Base-by-base conservation (phyloP, 2,329 filamentous ascomycete species). In the Aspergillus ruber region DNA sequence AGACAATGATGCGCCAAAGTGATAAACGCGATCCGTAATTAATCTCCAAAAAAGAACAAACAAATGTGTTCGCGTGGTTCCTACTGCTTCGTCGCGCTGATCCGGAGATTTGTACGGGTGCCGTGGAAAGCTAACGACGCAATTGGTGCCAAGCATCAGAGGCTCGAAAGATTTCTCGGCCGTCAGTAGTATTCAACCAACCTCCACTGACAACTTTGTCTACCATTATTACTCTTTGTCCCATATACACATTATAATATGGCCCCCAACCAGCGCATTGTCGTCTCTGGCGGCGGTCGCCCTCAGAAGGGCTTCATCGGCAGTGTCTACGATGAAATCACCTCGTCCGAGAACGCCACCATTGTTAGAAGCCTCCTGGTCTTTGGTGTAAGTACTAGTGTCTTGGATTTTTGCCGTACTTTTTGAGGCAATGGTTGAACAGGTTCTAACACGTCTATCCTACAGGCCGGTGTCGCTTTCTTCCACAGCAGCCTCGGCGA, bases 401-500 rank as follows among this genome's bases (percentile, higher is more conserved):
- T 18, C 10, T 9, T 21, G 25, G 40, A 21, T 40, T 40, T 21
- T 33, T 50, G 56, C 41, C n/a, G 33, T 46, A 40, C 25, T 15
- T 6, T 32, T 41, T 39, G 18, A 27, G 15, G 10, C 23, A 47
- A 18, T 23, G n/a, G 21, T 33, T 15, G 35, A 13, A 35, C 33
- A 6, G 17, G 17, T 25, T 23, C 35, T 46, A 49, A 63, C 54
- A 18, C 48, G 36, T 43, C 41, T 35, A 27, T 10, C 12, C n/a
- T 47, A n/a, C 50, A 86, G 82, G 79, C 73, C 56, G 82, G 82
- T 39, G 77, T 86, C 46, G 77, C 82, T 33, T 82, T 87, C 67
- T 75, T 87, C 56, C 76, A 81, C 49, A 86, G 82, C 71, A 79
- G 80, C 46, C 83, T 81, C 74, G 79, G 80, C 67, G 84, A 86